Base-by-base conservation (phyloP, 1,139 yeast genomes). In the Yamadazyma dushanensis region DNA sequence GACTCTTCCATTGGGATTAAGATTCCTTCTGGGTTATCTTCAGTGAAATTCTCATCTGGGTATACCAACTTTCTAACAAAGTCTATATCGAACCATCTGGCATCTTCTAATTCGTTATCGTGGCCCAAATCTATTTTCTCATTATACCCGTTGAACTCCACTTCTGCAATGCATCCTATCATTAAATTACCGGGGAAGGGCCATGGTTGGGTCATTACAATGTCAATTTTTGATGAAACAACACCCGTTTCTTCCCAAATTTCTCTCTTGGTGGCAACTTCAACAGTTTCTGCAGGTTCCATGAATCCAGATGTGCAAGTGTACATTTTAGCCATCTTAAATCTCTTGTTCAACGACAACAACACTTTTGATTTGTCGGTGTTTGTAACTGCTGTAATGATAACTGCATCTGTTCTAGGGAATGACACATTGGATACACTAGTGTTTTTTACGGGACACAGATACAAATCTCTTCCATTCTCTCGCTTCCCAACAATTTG, bases 181-280 rank as follows among this genome's bases (percentile, higher is more conserved):
- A 90, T 90, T 51, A 92, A 62, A 55, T 85, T 89, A 1, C 88
- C 88, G 1, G 97, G 97, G 61, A 80, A 90, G 16, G 97, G 98
- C 97, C 97, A 89, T 5, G 97, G 96, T 59, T 89, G 97, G 7
- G 92, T 77, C 54, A 79, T 70, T 20, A 82, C 64, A 34, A 89
- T 71, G 34, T 67, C 59, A 23, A 89, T 83, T 29, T 70, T 64
- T 25, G 75, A 67, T 35, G 85, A 80, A 29, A 63, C 71, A 23
- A 88, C 86, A 3, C 98, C 98, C 2, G 97, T 82, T 59, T 90
- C 98, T 58, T 90, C 98, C 89, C 95, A 89, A 25, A 86, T 83
- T 57, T 90, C 98, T 43, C 98, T 68, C 34, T 82, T 71, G 22
- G 94, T 86, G 10, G 96, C 94, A 30, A 80, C 83, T 59, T 90